Evolutionary conservation across 169 alveolate species (phyloP), one percentile per base, ranked within the genome.

Genomic region (Cryptosporidium andersoni): DNA sequence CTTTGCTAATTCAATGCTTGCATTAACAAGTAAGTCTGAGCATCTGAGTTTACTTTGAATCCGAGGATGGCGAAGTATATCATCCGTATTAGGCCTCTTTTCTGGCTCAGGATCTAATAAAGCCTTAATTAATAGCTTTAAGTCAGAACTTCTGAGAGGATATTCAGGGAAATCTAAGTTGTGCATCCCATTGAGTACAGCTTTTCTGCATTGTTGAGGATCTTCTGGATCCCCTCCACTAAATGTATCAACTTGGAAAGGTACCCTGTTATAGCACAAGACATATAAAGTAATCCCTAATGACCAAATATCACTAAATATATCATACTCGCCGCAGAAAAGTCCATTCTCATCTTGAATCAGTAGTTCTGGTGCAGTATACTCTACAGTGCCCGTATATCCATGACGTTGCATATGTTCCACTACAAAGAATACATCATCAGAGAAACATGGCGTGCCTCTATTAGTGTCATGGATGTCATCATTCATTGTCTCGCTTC

Each of bases 301-400:
- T 49, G 93, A 88, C 96, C 96, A 92, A 91, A 92, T 89, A 64
- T 92, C 96, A 39, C 92, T 81, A 64, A 92, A 88, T 34, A 82
- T 51, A 80, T 92, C 58, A 39, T 88, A 88, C 65, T 62, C 81
- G 8, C 67, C 81, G 12, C 39, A 68, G 58, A 65, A 88, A 49
- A 81, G 64, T 0, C 92, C 91, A 8, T 56, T 51, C 9, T 62
- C 56, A 66, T 89, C 82, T 14, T 89, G 80, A 52, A 80, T 81
- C 51, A 92, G 89, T 51, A 92, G 89, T 51, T 92, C 96, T 7
- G 96, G 96, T 9, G 96, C 96, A 4, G 96, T 92, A 81, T 90
- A 92, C 66, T 92, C 96, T 1, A 92, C 85, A n/a, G 96, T 92
- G 4, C 95, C 95, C 7, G 94, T 91, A 67, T 45, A 91, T 14